Percentiles rank a stretch among this genome's conserved stretches.
Evolutionary conservation across 371 early-diverging fungal genomes (phyloP).

Genomic region (Mortierella sp.): DNA sequence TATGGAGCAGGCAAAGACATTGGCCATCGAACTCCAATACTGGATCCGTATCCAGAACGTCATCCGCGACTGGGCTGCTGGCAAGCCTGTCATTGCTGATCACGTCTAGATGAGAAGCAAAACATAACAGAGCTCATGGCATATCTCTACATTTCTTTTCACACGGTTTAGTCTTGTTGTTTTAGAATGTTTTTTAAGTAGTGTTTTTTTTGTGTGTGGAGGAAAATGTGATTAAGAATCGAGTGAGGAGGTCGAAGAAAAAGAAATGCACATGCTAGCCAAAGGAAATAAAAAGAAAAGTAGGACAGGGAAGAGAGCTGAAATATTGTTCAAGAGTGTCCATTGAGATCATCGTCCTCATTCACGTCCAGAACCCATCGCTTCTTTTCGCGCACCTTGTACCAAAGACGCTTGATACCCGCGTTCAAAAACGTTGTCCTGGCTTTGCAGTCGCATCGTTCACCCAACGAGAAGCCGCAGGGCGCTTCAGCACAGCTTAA

Average conservation of each 20-base stretch:
- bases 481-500: slow-evolving; percentile 47
- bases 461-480: slow-evolving; percentile 48
- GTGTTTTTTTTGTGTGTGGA: neutral
- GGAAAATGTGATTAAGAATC: neutral
- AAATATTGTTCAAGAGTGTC: slow-evolving; percentile 19
- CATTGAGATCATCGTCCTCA: slow-evolving; percentile 30
- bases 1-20: slow-evolving; percentile 68
- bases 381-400: slow-evolving; percentile 32
- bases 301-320: neutral
- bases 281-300: neutral
- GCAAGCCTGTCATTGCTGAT: slow-evolving; percentile 59
- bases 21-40: slow-evolving; percentile 77
- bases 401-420: slow-evolving; percentile 56
- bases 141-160: no score
- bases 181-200: neutral
- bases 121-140: neutral
- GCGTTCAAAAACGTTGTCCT: slow-evolving; percentile 44
- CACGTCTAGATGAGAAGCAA: slow-evolving; percentile 28
- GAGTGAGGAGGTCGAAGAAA: neutral
- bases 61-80: slow-evolving; percentile 74
- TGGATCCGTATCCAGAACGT: slow-evolving; percentile 77
- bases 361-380: slow-evolving; percentile 51
- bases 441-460: slow-evolving; percentile 49
- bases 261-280: neutral
- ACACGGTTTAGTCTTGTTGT: neutral